Evolutionary conservation across 305 asterid genomes (phyloP).

Genomic region (Coffea humblotiana): DNA sequence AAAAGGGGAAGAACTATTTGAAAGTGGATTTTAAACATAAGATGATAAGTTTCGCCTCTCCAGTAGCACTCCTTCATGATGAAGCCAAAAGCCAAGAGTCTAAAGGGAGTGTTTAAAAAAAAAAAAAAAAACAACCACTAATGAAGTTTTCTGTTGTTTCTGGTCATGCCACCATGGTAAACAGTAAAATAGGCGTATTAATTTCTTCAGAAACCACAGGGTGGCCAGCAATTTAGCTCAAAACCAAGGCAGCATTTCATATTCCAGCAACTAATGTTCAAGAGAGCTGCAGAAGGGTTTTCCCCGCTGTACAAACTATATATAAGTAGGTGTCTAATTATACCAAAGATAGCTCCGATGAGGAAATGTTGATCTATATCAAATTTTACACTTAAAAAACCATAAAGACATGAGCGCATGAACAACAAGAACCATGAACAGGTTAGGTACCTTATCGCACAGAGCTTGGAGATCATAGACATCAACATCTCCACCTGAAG

Average conservation of each 20-base stretch:
- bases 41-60: not conserved
- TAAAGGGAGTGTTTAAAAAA: not conserved
- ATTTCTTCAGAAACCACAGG: not conserved
- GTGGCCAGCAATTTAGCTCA: not conserved
- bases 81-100: not conserved
- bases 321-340: not conserved
- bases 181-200: not conserved
- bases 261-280: not conserved
- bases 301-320: not conserved
- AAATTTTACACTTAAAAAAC: not conserved
- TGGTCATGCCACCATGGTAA: not conserved
- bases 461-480: conserved; percentile 85
- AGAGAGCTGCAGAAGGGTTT: conserved; percentile 1
- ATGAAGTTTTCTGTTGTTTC: not conserved
- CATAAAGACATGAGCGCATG: not conserved
- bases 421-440: not conserved
- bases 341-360: not conserved
- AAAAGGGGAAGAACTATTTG: not conserved
- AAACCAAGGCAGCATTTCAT: not conserved
- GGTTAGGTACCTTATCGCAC: conserved; percentile 73
- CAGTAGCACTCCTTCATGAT: not conserved
- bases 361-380: not conserved
- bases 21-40: not conserved
- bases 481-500: conserved; percentile 85
- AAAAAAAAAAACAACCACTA: no score